Evolutionary conservation across 257 asterid species (phyloP).

Genomic region (Nicotiana tomentosiformis): DNA sequence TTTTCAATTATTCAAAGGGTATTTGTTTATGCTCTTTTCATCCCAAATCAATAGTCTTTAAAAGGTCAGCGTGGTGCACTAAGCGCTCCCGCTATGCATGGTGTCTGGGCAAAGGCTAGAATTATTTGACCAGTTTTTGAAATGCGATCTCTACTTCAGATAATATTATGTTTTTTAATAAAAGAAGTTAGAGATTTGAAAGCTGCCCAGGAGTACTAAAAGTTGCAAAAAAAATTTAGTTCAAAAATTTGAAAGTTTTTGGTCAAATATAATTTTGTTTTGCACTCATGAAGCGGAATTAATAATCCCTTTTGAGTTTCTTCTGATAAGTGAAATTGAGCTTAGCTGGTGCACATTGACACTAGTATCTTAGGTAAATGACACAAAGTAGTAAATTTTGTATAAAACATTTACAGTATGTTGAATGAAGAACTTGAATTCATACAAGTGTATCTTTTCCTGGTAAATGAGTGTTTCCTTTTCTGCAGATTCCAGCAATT

Average conservation of each 20-base stretch:
- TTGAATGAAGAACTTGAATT: conserved; percentile 1
- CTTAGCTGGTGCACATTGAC: background rate
- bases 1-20: background rate
- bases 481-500: conserved; percentile 54
- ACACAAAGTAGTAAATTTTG: background rate
- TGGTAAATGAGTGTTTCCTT: background rate
- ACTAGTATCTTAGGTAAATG: background rate
- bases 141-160: background rate
- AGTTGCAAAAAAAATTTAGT: background rate
- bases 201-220: background rate
- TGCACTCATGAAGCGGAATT: background rate
- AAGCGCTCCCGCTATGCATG: no score
- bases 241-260: background rate
- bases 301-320: background rate
- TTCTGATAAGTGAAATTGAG: background rate
- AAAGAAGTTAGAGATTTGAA: background rate
- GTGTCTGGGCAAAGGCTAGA: background rate
- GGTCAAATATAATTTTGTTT: background rate
- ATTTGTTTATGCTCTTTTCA: background rate
- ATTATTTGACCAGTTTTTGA: background rate
- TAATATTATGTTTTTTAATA: background rate
- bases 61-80: no score
- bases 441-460: background rate
- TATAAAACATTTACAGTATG: background rate
- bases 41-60: background rate